phyloP scores from a whole-genome alignment of 2,329 filamentous ascomycete genomes.

The Epichloe coenophiala region DNA sequence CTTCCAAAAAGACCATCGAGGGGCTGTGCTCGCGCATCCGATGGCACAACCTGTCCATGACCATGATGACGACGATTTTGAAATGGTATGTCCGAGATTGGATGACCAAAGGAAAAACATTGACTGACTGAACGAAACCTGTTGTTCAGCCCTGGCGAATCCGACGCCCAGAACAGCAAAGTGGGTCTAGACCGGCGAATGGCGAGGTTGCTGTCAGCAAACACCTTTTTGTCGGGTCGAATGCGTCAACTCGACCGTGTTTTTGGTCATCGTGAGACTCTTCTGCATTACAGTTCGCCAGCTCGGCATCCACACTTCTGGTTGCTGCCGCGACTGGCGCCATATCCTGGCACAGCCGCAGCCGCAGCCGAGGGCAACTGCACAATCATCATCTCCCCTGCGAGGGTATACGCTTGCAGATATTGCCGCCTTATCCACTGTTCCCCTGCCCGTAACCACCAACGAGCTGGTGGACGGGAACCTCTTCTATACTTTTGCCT shows the following conservation, averaged over 20 bases:
- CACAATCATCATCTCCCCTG: slow-evolving; percentile 12
- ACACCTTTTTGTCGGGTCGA: slow-evolving; percentile 17
- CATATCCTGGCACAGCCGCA: slow-evolving; percentile 2
- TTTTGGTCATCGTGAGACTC: slow-evolving; percentile 5
- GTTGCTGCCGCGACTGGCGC: slow-evolving; percentile 6
- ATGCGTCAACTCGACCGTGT: slow-evolving; percentile 16
- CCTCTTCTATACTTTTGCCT: slow-evolving; percentile 18
- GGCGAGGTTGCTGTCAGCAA: slow-evolving; percentile 20
- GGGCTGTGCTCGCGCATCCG: slow-evolving; percentile 20
- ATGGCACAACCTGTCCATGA: slow-evolving; percentile 26
- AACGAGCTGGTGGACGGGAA: slow-evolving; percentile 19
- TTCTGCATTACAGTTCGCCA: slow-evolving; percentile 6
- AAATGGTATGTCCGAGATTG: slow-evolving; percentile 19
- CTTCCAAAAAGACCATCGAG: slow-evolving; percentile 15
- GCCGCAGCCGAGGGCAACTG: slow-evolving; percentile 2
- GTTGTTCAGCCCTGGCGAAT: slow-evolving; percentile 17
- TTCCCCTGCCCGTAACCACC: slow-evolving; percentile 18
- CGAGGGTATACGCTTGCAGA: slow-evolving; percentile 20
- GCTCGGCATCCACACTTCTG: slow-evolving; percentile 2
- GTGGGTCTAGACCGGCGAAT: slow-evolving; percentile 21
- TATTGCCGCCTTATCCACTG: slow-evolving; percentile 17
- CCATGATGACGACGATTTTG: slow-evolving; percentile 25
- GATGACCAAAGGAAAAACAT: background rate
- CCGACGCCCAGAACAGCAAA: slow-evolving; percentile 22
- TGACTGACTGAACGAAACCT: no score